phyloP scores from a whole-genome alignment of 2,329 filamentous ascomycete genomes.

The Fusarium succisae region DNA sequence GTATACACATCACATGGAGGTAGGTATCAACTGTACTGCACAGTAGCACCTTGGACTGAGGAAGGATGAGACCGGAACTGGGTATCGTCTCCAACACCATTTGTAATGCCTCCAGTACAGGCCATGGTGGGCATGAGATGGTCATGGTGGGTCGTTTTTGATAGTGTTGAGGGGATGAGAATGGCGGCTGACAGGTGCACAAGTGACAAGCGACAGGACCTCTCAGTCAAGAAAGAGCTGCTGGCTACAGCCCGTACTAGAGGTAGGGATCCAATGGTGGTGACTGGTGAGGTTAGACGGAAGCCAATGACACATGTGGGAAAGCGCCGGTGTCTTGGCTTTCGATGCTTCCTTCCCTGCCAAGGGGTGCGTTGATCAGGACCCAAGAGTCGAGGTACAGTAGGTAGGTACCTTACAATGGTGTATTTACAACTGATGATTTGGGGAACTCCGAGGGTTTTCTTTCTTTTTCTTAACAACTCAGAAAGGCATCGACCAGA shows the following conservation, averaged over 20 bases:
- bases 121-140: slow-evolving; percentile 13
- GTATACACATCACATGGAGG: not conserved
- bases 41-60: not conserved
- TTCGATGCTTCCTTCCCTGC: slow-evolving; percentile 17
- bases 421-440: not conserved
- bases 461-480: not conserved
- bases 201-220: slow-evolving; percentile 1
- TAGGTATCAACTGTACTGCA: not conserved
- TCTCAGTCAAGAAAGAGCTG: slow-evolving; percentile 8
- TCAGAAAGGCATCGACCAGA: not conserved
- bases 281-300: slow-evolving; percentile 16
- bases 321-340: slow-evolving; percentile 30
- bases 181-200: slow-evolving; percentile 14
- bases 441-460: not conserved
- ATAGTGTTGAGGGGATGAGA: slow-evolving; percentile 21
- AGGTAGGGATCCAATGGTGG: slow-evolving; percentile 4
- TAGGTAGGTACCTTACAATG: not conserved
- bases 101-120: slow-evolving; percentile 29
- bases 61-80: slow-evolving; percentile 20
- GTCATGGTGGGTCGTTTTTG: slow-evolving; percentile 24
- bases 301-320: slow-evolving; percentile 25
- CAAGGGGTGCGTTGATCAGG: not conserved
- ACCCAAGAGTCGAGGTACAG: not conserved
- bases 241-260: not conserved
- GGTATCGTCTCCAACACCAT: slow-evolving; percentile 14